Percentiles rank a stretch among this genome's conserved stretches.
Evolutionary conservation across 2,329 filamentous ascomycete genomes (phyloP).

Genomic region (Pseudogymnoascus sp.): DNA sequence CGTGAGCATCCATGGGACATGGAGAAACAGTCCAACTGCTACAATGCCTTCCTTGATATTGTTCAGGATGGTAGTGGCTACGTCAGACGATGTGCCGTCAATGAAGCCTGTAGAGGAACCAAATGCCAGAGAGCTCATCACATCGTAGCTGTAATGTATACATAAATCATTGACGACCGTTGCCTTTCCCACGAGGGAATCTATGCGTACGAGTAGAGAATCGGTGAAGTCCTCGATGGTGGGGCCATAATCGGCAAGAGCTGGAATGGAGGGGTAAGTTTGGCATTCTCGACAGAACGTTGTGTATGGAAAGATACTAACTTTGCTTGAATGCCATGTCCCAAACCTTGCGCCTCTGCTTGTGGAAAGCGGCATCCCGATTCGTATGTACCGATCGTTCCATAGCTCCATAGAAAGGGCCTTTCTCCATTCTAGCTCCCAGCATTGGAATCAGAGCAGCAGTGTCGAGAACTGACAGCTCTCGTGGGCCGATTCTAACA

Average conservation of each 20-base stretch:
- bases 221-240: slow-evolving; percentile 18
- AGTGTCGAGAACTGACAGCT: slow-evolving; percentile 18
- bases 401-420: slow-evolving; percentile 21
- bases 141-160: slow-evolving; percentile 23
- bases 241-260: slow-evolving; percentile 21
- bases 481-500: slow-evolving; percentile 20
- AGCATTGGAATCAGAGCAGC: slow-evolving; percentile 18
- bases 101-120: slow-evolving; percentile 15
- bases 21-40: slow-evolving; percentile 14
- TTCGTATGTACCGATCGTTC: slow-evolving; percentile 15
- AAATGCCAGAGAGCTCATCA: slow-evolving; percentile 26
- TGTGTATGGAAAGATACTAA: neutral
- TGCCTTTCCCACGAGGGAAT: slow-evolving; percentile 15
- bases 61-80: slow-evolving; percentile 13
- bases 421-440: slow-evolving; percentile 18
- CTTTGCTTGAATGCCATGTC: slow-evolving; percentile 7
- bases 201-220: slow-evolving; percentile 16
- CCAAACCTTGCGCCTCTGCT: slow-evolving; percentile 15
- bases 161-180: slow-evolving; percentile 21
- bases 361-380: slow-evolving; percentile 19
- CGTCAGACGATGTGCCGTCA: slow-evolving; percentile 12
- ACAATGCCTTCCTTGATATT: slow-evolving; percentile 14
- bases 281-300: neutral
- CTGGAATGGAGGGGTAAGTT: neutral
- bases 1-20: slow-evolving; percentile 18